phyloP scores from a whole-genome alignment of 129 eudicot species.

The Artemisia tridentata region DNA sequence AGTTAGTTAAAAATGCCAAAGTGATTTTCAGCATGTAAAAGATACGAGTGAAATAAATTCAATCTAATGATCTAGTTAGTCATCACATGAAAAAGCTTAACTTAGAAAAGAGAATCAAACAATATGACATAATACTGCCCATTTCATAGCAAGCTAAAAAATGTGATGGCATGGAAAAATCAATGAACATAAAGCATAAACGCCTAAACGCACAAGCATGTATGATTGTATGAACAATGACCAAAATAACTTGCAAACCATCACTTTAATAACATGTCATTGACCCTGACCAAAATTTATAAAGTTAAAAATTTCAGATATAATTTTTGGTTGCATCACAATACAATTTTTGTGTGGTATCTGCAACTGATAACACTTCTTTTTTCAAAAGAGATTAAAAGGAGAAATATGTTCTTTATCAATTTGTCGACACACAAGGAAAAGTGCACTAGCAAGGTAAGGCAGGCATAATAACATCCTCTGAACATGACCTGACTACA shows the following conservation, averaged over 20 bases:
- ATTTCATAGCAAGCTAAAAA: not conserved
- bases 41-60: not conserved
- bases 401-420: too few relatives aligned
- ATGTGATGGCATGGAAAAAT: not conserved
- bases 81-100: not conserved
- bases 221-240: not conserved
- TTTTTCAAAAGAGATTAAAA: not conserved
- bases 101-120: not conserved
- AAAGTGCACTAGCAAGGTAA: not conserved
- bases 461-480: not conserved
- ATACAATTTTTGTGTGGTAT: not conserved
- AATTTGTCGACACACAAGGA: not conserved
- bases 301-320: not conserved
- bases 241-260: not conserved
- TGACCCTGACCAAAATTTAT: not conserved
- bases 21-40: not conserved
- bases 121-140: not conserved
- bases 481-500: not conserved
- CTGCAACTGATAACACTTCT: not conserved
- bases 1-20: not conserved
- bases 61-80: slow-evolving; percentile 4
- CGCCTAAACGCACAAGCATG: not conserved
- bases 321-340: not conserved
- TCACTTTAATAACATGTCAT: slow-evolving; percentile 8
- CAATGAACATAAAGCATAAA: not conserved